These are phyloP conservation scores for Ceratocystis cubensis DNA, from an alignment of 2,329 filamentous ascomycete species.

Conservation along the genomic window DNA sequence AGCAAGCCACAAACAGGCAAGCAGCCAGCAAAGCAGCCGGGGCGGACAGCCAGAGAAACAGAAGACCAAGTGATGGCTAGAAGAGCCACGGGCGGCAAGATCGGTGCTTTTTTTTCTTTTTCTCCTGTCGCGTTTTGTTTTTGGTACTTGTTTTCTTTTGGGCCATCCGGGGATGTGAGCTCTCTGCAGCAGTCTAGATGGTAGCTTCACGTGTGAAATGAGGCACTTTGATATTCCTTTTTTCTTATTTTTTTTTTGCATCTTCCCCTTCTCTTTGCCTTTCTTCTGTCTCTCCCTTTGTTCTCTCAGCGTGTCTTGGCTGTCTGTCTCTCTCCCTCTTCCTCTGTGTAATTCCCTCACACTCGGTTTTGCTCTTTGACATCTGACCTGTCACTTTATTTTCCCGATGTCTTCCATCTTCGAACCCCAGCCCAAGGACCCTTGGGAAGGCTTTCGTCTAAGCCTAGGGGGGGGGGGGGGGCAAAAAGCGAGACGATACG, in stretches of 20 bases:
- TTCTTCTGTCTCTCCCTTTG: background rate
- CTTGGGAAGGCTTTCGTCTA: background rate
- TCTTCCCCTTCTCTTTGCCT: background rate
- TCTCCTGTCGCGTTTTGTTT: background rate
- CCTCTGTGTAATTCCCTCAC: slow-evolving; percentile 1
- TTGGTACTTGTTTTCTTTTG: background rate
- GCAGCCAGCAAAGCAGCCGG: background rate
- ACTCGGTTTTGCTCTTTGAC: background rate
- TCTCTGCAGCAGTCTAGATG: background rate
- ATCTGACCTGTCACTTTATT: slow-evolving; percentile 5
- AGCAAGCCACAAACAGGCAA: background rate
- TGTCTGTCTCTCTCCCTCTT: background rate
- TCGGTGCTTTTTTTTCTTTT: background rate
- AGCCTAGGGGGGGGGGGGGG: background rate
- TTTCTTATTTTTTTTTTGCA: background rate
- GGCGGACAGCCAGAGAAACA: background rate
- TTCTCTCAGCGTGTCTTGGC: background rate
- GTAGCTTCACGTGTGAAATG: background rate
- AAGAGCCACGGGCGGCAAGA: background rate
- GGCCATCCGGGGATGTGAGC: background rate
- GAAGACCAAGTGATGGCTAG: background rate
- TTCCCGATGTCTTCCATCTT: background rate
- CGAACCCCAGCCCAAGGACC: background rate
- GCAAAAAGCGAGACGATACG: background rate
- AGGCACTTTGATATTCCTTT: background rate